These are phyloP conservation scores for Russula sp. DNA, from an alignment of 768 basidiomycete species.

Conservation along the genomic window DNA sequence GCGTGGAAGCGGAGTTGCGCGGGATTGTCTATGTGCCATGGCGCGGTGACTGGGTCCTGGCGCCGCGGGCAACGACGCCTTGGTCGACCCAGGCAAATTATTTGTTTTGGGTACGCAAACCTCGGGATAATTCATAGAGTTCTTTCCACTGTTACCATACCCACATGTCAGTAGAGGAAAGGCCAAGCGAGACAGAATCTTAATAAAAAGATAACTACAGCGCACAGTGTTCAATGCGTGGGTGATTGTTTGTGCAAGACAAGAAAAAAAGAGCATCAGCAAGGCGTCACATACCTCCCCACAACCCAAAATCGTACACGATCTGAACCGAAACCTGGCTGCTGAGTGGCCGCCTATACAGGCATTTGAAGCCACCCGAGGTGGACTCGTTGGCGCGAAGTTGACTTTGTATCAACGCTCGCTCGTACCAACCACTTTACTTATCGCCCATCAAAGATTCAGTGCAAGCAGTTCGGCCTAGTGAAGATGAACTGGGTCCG, in stretches of 20 bases:
- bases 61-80: constrained; percentile 43
- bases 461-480: too few species aligned
- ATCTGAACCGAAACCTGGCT: constrained; percentile 40
- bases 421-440: too few species aligned
- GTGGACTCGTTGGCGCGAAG: too few species aligned
- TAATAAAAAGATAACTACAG: too few species aligned
- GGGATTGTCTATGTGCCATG: constrained; percentile 74
- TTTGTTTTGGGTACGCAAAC: constrained; percentile 82
- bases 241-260: neutral
- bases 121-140: constrained; percentile 24
- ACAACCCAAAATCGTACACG: constrained; percentile 68
- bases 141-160: neutral
- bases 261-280: neutral
- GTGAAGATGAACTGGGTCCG: too few species aligned
- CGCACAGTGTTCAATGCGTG: too few species aligned
- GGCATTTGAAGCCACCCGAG: too few species aligned
- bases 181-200: too few species aligned
- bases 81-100: constrained; percentile 60
- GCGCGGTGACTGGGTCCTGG: constrained; percentile 60
- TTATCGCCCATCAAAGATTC: too few species aligned
- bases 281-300: constrained; percentile 40
- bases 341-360: too few species aligned
- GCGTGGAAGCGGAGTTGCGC: constrained; percentile 69
- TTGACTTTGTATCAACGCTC: too few species aligned
- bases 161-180: too few species aligned